Base-by-base conservation (phyloP, 495 filamentous ascomycete genomes). In the Talaromyces trachyspermus region DNA sequence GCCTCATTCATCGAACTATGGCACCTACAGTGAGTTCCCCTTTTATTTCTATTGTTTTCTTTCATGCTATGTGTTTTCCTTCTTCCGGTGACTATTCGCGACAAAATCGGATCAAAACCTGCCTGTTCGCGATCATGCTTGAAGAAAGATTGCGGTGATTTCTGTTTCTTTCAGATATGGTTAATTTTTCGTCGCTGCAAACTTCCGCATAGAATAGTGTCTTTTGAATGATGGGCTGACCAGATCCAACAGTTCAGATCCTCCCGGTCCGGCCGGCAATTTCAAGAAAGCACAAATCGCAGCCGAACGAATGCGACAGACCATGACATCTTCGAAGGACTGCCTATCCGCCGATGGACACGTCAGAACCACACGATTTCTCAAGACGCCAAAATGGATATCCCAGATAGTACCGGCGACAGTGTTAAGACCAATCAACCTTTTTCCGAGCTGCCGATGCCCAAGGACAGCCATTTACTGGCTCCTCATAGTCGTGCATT, bases 251-350 rank as follows among this genome's bases (percentile, higher is more conserved):
- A 74, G 70, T 71, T 74, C 50, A 59, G 70, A 43, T 66, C 69
- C 33, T 74, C 70, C 6, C 71, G 64, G 45, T 69, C 64, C 17
- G 68, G 63, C 39, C 67, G 69, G 25, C 68, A 71, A 46, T 59
- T 71, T 51, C 60, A 56, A 48, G 62, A 81, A 51, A 80, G 71
- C 51, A 77, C 75, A 57, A 85, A 80, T 50, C 81, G 85, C 52
- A 82, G 82, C 45, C 77, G 86, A 56, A 84, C 83, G 38, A 81
- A 86, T 45, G 83, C 85, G 59, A 79, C 85, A 36, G 92, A 97
- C 56, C 88, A 95, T 61, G 94, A 98, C 71, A 81, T 96, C 55
- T 92, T 95, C 51, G 91, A 97, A 65, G 89, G 92, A 36, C 74
- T 98, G 5, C 92, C 92, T 15, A 81, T 98, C 39, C 85, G 90